Conservation (phyloP, 495 filamentous ascomycete genomes). For the Haplographium delicatum region DNA sequence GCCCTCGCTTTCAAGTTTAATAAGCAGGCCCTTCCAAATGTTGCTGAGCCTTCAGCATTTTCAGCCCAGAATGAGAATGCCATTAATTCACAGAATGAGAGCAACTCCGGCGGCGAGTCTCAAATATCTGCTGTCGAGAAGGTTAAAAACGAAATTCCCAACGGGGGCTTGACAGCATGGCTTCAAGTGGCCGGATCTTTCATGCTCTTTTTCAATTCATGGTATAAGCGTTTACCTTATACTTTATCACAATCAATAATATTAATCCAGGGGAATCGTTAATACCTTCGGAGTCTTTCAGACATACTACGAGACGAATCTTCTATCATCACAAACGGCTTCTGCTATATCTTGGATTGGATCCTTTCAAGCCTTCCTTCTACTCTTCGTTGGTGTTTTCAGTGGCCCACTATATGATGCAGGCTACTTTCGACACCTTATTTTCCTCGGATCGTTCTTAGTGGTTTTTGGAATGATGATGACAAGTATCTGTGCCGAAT, state of each 20-base stretch:
- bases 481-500: conserved; percentile 56
- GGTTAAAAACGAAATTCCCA: too few species aligned
- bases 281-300: conserved; percentile 70
- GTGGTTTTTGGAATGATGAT: conserved; percentile 58
- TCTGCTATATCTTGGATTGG: conserved; percentile 56
- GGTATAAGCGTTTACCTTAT: conserved; percentile 59
- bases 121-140: too few species aligned
- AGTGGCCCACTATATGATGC: conserved; percentile 49
- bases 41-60: too few species aligned
- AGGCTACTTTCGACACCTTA: conserved; percentile 52
- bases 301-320: conserved; percentile 53
- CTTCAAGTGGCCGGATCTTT: conserved; percentile 53
- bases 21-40: too few species aligned
- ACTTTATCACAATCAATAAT: neutral
- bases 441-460: conserved; percentile 47
- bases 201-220: conserved; percentile 43
- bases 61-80: too few species aligned
- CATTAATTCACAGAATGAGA: too few species aligned
- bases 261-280: conserved; percentile 64
- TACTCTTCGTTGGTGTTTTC: conserved; percentile 44
- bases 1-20: too few species aligned
- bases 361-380: conserved; percentile 44
- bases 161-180: conserved; percentile 53
- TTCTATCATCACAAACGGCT: conserved; percentile 30
- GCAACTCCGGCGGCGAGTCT: too few species aligned